Base-by-base conservation (phyloP, 1,284 basidiomycete species). In the Trametes pubescens region DNA sequence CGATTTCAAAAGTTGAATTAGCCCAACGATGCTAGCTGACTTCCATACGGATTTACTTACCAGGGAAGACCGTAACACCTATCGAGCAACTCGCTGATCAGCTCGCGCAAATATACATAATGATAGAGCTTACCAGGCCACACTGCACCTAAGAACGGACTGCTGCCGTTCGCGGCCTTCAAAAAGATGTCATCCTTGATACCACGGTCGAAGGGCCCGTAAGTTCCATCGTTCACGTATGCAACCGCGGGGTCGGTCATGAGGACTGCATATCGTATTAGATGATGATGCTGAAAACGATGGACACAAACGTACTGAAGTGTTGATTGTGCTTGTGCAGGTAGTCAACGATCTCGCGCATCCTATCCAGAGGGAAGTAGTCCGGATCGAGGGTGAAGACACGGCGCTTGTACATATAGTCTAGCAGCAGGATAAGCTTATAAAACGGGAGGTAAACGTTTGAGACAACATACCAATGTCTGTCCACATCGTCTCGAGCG, bases 161-260 rank as follows among this genome's bases (percentile, higher is more conserved):
- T 67, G 54, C 84, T 87, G 11, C 87, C 89, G 70, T 91, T 86
- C 1, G 80, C 78, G 38, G 83, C 79, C 73, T 90, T 91, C 57
- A 91, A 74, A 81, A 84, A 92, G 13, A 91, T 75, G 65, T 87
- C 86, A 8, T 79, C 74, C 21, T 77, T 75, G 2, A 81, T 78
- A 10, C 90, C 90, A 37, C 84, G 80, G 57, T 86, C 80, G 67
- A 84, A 91, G 0, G 88, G 74, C 2, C 75, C 80, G 65, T 91
- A 90, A 34, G 73, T 79, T 51, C 81, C 74, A 21, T 76, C 78
- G 0, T 85, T 82, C 11, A 82, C 69, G 61, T 83, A 85, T 0
- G 81, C 87, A 0, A 90, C 80, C 2, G 89, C 89, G n/a, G 90
- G 90, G 72, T 92, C 90, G 2, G 88, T 89, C 89, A 91, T 92